phyloP scores from a whole-genome alignment of 2,329 filamentous ascomycete species.

The Aureobasidium sp. region DNA sequence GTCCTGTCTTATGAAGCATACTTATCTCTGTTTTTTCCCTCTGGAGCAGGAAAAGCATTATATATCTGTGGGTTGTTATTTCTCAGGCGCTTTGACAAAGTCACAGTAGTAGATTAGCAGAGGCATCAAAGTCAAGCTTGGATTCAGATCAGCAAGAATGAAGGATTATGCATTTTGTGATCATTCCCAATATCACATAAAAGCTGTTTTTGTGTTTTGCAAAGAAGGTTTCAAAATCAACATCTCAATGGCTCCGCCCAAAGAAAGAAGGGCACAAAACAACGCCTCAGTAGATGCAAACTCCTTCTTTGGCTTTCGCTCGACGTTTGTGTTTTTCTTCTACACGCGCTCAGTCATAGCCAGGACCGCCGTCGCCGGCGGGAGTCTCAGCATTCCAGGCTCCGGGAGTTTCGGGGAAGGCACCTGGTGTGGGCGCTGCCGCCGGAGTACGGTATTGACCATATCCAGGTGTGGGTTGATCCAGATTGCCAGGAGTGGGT shows the following conservation, averaged over 20 bases:
- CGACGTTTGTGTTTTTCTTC: not conserved
- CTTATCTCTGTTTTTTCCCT: not conserved
- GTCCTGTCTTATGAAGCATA: not conserved
- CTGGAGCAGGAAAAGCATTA: not conserved
- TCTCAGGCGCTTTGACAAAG: not conserved
- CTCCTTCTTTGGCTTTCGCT: not conserved
- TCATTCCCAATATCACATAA: not conserved
- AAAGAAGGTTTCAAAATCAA: not conserved
- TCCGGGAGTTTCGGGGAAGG: constrained; percentile 46
- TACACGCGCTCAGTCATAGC: constrained; percentile 31
- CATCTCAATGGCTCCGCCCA: not conserved
- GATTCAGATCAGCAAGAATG: not conserved
- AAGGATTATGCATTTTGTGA: not conserved
- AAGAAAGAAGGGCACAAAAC: not conserved
- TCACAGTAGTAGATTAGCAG: not conserved
- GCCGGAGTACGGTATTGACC: constrained; percentile 34
- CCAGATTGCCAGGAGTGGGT: constrained; percentile 32
- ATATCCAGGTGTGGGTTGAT: constrained; percentile 34
- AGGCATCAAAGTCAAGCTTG: not conserved
- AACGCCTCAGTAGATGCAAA: not conserved
- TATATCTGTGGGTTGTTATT: not conserved
- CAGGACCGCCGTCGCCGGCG: constrained; percentile 38
- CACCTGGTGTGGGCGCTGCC: constrained; percentile 52
- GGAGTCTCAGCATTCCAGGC: constrained; percentile 53
- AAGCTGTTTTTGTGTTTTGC: not conserved